These are phyloP conservation scores for Eucalyptus grandis DNA, from an alignment of 345 rosid genomes.

Conservation along the genomic window DNA sequence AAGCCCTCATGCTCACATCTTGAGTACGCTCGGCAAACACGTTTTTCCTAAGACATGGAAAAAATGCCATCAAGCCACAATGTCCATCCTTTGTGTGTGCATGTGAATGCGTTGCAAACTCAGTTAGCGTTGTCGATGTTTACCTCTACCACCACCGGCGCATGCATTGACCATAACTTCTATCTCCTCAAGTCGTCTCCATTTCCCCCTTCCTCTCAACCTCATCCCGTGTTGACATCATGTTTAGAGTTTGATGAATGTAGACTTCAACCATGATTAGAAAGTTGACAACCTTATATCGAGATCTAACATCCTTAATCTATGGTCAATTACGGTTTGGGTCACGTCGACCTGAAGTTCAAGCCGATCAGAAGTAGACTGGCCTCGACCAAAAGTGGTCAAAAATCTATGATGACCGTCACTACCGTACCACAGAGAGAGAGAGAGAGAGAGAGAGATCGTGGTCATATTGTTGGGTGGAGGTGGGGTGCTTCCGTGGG, in stretches of 20 bases:
- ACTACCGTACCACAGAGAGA: neutral
- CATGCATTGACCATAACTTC: neutral
- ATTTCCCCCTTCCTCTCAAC: neutral
- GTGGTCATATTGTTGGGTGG: neutral
- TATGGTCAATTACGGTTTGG: neutral
- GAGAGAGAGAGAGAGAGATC: neutral
- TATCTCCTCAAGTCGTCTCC: neutral
- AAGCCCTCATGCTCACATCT: neutral
- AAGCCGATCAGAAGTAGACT: neutral
- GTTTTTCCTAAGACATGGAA: neutral
- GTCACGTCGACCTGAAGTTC: neutral
- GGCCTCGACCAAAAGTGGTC: neutral
- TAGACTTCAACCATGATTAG: neutral
- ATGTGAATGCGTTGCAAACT: neutral
- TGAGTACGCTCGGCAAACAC: neutral
- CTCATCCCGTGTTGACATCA: neutral
- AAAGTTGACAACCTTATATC: neutral
- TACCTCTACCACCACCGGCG: neutral
- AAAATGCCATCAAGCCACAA: neutral
- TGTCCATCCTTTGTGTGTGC: neutral
- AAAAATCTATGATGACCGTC: neutral
- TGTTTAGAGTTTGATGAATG: neutral
- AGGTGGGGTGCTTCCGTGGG: neutral
- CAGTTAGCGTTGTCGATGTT: neutral
- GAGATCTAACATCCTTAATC: neutral